Conservation (phyloP, 2,329 filamentous ascomycete genomes). For the Ciborinia camelliae region DNA sequence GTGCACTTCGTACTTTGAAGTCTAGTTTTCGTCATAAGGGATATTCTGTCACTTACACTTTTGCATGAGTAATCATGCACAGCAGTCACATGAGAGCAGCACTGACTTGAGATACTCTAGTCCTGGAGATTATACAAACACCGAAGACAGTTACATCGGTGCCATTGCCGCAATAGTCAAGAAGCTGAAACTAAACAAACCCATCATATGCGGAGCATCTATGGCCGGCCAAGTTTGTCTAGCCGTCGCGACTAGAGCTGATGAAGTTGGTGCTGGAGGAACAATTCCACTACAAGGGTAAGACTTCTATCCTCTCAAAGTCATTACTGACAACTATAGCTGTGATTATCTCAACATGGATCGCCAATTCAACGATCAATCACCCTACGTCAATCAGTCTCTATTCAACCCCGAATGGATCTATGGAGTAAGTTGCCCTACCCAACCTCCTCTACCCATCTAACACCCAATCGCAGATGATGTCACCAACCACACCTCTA, state of each 20-base stretch:
- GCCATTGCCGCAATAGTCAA: conserved; percentile 39
- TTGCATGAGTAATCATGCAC: background rate
- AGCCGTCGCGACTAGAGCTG: conserved; percentile 45
- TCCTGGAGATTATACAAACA: conserved; percentile 1
- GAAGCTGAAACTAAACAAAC: conserved; percentile 43
- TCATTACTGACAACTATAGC: background rate
- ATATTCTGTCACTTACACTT: background rate
- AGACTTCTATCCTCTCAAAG: conserved; percentile 15
- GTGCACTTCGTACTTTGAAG: background rate
- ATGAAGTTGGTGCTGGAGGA: conserved; percentile 46
- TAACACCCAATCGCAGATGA: background rate
- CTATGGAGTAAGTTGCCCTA: background rate
- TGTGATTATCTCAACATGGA: conserved; percentile 3
- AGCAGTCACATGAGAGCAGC: background rate
- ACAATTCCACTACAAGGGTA: conserved; percentile 47
- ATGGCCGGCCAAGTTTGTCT: conserved; percentile 50
- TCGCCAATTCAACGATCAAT: conserved; percentile 7
- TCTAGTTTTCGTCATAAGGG: background rate
- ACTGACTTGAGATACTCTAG: background rate
- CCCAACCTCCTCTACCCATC: background rate
- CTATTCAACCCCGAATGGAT: conserved; percentile 10
- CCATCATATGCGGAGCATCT: conserved; percentile 49
- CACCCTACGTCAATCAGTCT: conserved; percentile 3
- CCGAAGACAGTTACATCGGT: conserved; percentile 7
- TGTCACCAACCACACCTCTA: conserved; percentile 11